Evolutionary conservation across 2,329 filamentous ascomycete species (phyloP), one percentile per base, ranked within the genome.

Genomic region (Diaporthe nobilis): DNA sequence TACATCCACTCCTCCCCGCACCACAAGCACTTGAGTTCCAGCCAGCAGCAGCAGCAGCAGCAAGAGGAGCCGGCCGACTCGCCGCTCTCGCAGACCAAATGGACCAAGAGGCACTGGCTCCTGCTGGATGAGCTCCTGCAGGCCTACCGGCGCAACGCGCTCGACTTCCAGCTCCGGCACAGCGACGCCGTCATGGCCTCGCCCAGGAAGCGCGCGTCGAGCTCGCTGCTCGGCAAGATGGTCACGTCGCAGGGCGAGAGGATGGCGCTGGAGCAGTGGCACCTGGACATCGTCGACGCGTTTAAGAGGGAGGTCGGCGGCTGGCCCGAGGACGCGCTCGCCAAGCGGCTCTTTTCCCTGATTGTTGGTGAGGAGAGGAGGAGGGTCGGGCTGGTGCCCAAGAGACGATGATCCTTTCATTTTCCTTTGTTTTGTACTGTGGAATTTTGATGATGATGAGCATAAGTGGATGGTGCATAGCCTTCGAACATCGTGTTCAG

Each of bases 231-330:
- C 3, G 88, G 89, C 74, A 89, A 87, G 79, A 85, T 83, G 37
- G 86, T 91, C 74, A 80, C 81, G 34, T 86, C 87, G 39, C 85
- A 87, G 49, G 87, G 85, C 61, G 84, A 86, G 80, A 81, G 82
- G 6, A 83, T 92, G 83, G 77, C 83, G 31, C 83, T 92, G 25
- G 86, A 90, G 81, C 80, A 84, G 74, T 91, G 90, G 90, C 90
- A 92, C 76, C 81, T 91, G 25, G 90, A 92, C 75, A 86, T 91
- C 72, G 85, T 91, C 34, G 87, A 90, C 75, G 89, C 87, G 4
- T 92, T 91, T 79, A 83, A 82, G 74, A 80, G 80, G 17, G 84
- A 87, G 75, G 84, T 90, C 3, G 86, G 86, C 25, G 85, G 83
- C 13, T 91, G 89, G 89, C 86, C 87, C 31, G 89, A 88, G 78